A percentile compares a stretch with the other conserved stretches of the same genome.
These are phyloP conservation scores for Tetrahymena thermophila DNA, from an alignment of 73 alveolate species.

Conservation along the genomic window DNA sequence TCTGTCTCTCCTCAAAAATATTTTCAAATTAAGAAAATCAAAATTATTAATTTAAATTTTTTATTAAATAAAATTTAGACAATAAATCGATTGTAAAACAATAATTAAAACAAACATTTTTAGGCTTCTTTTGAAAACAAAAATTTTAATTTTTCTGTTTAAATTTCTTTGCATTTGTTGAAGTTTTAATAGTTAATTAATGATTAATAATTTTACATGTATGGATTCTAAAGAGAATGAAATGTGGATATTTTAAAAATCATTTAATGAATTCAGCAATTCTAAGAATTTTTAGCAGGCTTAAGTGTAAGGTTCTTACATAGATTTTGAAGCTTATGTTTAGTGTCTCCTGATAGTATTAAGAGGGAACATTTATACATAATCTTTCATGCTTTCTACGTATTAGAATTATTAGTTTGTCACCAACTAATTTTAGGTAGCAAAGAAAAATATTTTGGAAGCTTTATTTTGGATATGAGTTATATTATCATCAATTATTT, in stretches of 20 bases:
- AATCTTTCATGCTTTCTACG: not conserved
- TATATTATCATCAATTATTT: not conserved
- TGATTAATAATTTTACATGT: not conserved
- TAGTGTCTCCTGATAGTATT: slow-evolving; percentile 1
- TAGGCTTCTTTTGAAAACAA: too few species aligned
- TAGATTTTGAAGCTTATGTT: not conserved
- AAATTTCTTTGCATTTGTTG: not conserved
- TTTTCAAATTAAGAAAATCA: not conserved
- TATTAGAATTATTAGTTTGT: not conserved
- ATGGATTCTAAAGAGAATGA: slow-evolving; percentile 22
- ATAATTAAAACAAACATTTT: too few species aligned
- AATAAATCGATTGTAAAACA: too few species aligned
- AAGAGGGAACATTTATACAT: not conserved
- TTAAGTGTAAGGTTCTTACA: slow-evolving; percentile 1
- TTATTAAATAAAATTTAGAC: too few species aligned
- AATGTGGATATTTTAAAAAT: slow-evolving; percentile 11
- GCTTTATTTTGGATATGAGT: not conserved
- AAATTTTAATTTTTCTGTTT: not conserved
- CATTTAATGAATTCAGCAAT: not conserved
- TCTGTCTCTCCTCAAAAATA: not conserved
- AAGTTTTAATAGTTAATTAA: not conserved
- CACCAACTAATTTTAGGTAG: not conserved
- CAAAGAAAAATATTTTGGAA: not conserved
- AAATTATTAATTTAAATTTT: too few species aligned
- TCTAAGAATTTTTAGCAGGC: slow-evolving; percentile 8